Evolutionary conservation across 139 green algal species (phyloP), one percentile per base, ranked within the genome.

Genomic region (Astrephomene gubernaculifera): DNA sequence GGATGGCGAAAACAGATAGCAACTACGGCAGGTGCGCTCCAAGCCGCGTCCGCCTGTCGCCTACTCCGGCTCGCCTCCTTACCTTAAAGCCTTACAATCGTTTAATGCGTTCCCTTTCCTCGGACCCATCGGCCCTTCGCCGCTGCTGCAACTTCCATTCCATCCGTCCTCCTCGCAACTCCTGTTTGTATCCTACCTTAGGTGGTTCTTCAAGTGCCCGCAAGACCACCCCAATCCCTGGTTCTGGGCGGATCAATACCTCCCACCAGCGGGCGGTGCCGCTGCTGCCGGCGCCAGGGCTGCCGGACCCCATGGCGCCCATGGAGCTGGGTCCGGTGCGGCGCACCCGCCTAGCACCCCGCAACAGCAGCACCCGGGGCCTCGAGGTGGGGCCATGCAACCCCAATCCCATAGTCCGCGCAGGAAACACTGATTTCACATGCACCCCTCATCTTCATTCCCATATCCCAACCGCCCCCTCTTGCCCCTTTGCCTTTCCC

Each of bases 201-300:
- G 73, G 35, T 82, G 53, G 53, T 82, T 82, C 38, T 82, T 82
- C 38, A 82, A 82, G 25, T 82, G 73, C 54, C 35, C 53, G 0
- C 4, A 82, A 0, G 44, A 38, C 4, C 73, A 82, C 35, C 29
- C 2, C 1, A 82, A 82, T 33, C 22, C 3, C 24, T 82, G 25
- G 0, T 82, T 82, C 73, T 82, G 73, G 73, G 73, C 73, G 53
- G 35, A 54, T 25, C 35, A 70, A 10, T 71, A 73, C 67, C 67
- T 33, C 5, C 35, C 67, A n/a, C n/a, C n/a, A n/a, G n/a, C n/a
- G n/a, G n/a, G n/a, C n/a, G n/a, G n/a, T n/a, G n/a, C n/a, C n/a
- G n/a, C n/a, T n/a, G n/a, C n/a, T n/a, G n/a, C n/a, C n/a, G n/a
- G n/a, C n/a, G n/a, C n/a, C n/a, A n/a, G n/a, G n/a, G n/a, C n/a